Base-by-base conservation (phyloP, 2,329 filamentous ascomycete species). In the Talaromyces amestolkiae region DNA sequence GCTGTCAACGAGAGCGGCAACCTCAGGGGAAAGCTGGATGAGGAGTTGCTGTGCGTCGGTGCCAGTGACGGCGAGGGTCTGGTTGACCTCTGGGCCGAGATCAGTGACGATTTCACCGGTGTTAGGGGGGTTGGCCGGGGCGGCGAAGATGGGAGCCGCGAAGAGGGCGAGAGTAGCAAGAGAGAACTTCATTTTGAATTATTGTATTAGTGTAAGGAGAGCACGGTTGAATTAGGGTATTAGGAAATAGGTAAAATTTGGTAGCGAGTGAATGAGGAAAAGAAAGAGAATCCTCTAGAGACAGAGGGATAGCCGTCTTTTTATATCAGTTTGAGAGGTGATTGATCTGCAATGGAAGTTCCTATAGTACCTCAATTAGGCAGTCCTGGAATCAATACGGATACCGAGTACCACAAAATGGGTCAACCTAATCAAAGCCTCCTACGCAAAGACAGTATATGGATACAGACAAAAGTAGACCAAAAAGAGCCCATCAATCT, bases 101-200 rank as follows among this genome's bases (percentile, higher is more conserved):
- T 75, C 69, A 70, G 75, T 72, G 33, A 77, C 67, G 43, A 77
- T 19, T 56, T 76, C 70, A 15, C 75, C 74, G 47, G 68, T 68
- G 64, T 70, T 63, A 63, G 49, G 53, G 51, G 67, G 22, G 54
- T 33, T 62, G 49, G 53, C 61, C n/a, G 53, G 69, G 51, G 67
- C 70, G 24, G 43, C 67, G 45, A 59, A 66, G 65, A 59, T 59
- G 43, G 58, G 49, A 31, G 37, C 58, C 31, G 58, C 64, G n/a
- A 65, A 43, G 58, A 58, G 53, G 59, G 61, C 59, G 43, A 54
- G 51, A 19, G 54, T 22, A 43, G 60, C 59, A 33, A 59, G 61
- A 31, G 53, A 13, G 60, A 63, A 64, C 64, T 65, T 65, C 64
- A 65, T 65, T 58, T 54, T 65, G 58, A 17, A 27, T 49, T 53